phyloP scores from a whole-genome alignment of 2,329 filamentous ascomycete genomes.

The Calonectria hongkongensis region DNA sequence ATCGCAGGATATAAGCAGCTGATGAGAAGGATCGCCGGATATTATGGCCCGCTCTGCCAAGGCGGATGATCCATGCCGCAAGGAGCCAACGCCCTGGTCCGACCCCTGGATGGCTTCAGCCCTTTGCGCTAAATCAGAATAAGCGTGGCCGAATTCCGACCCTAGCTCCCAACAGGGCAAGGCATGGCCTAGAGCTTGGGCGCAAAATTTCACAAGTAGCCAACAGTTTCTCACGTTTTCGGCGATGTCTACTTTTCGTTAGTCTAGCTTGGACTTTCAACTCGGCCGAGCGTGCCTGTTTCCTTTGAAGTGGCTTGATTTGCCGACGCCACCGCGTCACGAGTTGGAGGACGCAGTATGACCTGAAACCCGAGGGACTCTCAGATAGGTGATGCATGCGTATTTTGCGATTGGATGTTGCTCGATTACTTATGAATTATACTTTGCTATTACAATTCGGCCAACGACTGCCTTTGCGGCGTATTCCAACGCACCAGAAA shows the following conservation, averaged over 20 bases:
- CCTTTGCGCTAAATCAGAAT: constrained; percentile 17
- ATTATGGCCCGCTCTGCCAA: not conserved
- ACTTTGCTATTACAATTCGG: not conserved
- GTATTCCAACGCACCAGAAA: too few relatives aligned
- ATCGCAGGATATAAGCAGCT: constrained; percentile 10
- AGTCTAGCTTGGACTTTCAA: not conserved
- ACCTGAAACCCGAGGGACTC: not conserved
- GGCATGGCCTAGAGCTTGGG: not conserved
- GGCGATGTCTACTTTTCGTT: constrained; percentile 11
- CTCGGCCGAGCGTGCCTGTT: constrained; percentile 11
- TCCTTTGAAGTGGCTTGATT: not conserved
- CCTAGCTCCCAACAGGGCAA: constrained; percentile 3
- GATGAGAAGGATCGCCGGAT: constrained; percentile 1
- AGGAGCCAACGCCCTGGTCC: not conserved
- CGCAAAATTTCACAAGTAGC: not conserved
- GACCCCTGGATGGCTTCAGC: constrained; percentile 22
- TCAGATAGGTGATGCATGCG: not conserved
- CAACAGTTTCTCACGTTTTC: not conserved
- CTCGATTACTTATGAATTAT: not conserved
- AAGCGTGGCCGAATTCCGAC: constrained; percentile 18
- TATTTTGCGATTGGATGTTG: not conserved
- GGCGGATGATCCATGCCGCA: constrained; percentile 16
- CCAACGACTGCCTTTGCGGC: not conserved
- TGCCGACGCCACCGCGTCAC: not conserved
- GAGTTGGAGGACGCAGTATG: not conserved